Evolutionary conservation across 306 rosid species (phyloP).

Genomic region (Carpinus viminea): DNA sequence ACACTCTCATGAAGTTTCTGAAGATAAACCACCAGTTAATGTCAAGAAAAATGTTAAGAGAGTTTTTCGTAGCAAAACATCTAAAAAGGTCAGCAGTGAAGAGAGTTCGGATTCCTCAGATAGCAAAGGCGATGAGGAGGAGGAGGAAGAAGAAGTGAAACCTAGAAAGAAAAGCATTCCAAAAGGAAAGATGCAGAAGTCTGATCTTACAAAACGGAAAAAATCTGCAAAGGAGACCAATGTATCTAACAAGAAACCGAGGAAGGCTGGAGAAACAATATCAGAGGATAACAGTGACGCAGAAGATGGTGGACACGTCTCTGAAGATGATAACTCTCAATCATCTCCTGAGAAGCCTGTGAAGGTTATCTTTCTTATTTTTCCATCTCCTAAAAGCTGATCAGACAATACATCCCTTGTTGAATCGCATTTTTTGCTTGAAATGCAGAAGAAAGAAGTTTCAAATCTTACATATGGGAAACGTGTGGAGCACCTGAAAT

Average conservation of each 20-base stretch:
- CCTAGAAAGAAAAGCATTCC: conserved; percentile 52
- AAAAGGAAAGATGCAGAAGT: conserved; percentile 56
- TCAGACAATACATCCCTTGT: conserved; percentile 16
- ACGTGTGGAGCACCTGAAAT: conserved; percentile 84
- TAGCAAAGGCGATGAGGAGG: conserved; percentile 39
- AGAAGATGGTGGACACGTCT: conserved; percentile 56
- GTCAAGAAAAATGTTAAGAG: conserved; percentile 58
- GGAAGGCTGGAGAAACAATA: conserved; percentile 44
- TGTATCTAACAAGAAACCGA: conserved; percentile 58
- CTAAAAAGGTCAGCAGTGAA: conserved; percentile 51
- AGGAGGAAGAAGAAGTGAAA: conserved; percentile 48
- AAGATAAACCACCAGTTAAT: conserved; percentile 38
- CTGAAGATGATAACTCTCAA: conserved; percentile 73
- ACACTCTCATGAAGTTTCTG: conserved; percentile 43
- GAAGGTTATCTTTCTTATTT: conserved; percentile 50
- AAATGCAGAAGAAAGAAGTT: conserved; percentile 79
- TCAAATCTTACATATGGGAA: conserved; percentile 75
- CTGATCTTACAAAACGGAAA: conserved; percentile 64
- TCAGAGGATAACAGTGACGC: conserved; percentile 51
- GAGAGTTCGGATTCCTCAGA: conserved; percentile 57
- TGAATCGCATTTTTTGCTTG: conserved; percentile 13
- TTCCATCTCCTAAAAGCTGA: conserved; percentile 9
- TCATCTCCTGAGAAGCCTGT: conserved; percentile 67
- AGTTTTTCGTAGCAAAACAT: conserved; percentile 47
- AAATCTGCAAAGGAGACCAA: conserved; percentile 47